Percentiles rank a stretch among this genome's conserved stretches.
Evolutionary conservation across 176 grass and related monocot species (phyloP).

Genomic region (Luzula sylvatica): DNA sequence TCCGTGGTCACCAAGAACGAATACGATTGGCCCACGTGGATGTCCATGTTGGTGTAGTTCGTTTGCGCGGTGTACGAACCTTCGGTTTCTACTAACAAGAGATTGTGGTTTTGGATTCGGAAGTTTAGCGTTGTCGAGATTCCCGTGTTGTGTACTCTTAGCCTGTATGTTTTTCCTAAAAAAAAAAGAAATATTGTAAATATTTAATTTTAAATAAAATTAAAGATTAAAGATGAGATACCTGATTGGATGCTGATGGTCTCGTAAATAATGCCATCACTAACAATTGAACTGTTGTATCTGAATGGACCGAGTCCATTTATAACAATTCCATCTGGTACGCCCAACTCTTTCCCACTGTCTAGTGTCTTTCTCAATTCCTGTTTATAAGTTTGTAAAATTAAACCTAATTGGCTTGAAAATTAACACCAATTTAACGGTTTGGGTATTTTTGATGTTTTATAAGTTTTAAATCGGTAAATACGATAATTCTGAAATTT

Average conservation of each 20-base stretch:
- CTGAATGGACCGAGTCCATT: constrained; percentile 76
- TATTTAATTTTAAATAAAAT: too few relatives aligned
- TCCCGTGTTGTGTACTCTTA: constrained; percentile 82
- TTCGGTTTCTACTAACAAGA: constrained; percentile 77
- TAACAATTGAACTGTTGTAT: constrained; percentile 51
- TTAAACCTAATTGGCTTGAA: too few relatives aligned
- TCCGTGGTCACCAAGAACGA: constrained; percentile 92
- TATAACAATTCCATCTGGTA: constrained; percentile 56
- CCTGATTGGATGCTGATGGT: constrained; percentile 71
- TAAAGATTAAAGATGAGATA: constrained; percentile 13
- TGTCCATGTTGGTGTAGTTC: constrained; percentile 91
- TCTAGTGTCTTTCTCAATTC: constrained; percentile 59
- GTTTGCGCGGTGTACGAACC: constrained; percentile 92
- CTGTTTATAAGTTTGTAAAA: too few relatives aligned
- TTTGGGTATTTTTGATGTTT: too few relatives aligned
- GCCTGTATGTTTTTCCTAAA: constrained; percentile 74
- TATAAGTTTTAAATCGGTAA: too few relatives aligned
- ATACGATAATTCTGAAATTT: too few relatives aligned
- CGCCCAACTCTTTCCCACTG: constrained; percentile 31
- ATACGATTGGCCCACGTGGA: constrained; percentile 87
- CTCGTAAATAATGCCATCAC: constrained; percentile 53
- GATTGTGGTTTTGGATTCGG: constrained; percentile 72
- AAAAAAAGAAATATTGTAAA: constrained; percentile 4
- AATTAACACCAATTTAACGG: too few relatives aligned
- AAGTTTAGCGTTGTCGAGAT: constrained; percentile 83